Percentiles rank a stretch among this genome's conserved stretches.
Evolutionary conservation across 2,329 filamentous ascomycete genomes (phyloP).

Genomic region (Arthrinium puccinioides): DNA sequence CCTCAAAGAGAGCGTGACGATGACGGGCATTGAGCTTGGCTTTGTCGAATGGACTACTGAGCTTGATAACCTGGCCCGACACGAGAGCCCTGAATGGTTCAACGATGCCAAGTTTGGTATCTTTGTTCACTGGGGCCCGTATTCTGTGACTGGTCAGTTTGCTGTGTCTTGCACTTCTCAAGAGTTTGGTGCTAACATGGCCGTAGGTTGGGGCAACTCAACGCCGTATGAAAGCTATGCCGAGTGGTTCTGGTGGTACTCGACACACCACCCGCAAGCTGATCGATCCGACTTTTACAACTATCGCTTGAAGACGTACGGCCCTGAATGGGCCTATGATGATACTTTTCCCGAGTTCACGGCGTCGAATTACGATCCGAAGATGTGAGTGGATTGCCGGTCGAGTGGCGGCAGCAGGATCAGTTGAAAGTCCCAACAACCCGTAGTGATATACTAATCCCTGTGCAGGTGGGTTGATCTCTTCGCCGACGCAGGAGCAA

Average conservation of each 20-base stretch:
- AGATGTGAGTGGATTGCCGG: slow-evolving; percentile 38
- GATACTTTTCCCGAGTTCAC: slow-evolving; percentile 46
- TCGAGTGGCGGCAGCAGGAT: slow-evolving; percentile 6
- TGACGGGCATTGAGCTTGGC: slow-evolving; percentile 19
- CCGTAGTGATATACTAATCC: neutral
- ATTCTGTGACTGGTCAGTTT: slow-evolving; percentile 27
- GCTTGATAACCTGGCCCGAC: slow-evolving; percentile 21
- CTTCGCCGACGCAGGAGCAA: slow-evolving; percentile 19
- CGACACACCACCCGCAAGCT: slow-evolving; percentile 28
- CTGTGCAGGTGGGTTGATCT: slow-evolving; percentile 19
- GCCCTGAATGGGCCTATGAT: slow-evolving; percentile 41
- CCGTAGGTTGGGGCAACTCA: slow-evolving; percentile 39
- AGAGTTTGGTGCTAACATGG: neutral
- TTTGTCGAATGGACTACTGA: slow-evolving; percentile 22
- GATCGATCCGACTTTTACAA: slow-evolving; percentile 33
- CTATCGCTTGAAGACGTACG: slow-evolving; percentile 39
- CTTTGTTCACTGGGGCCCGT: slow-evolving; percentile 50
- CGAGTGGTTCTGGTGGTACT: slow-evolving; percentile 41
- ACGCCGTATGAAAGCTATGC: slow-evolving; percentile 27
- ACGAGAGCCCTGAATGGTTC: slow-evolving; percentile 41
- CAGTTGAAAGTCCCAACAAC: slow-evolving; percentile 9
- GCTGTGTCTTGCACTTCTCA: neutral
- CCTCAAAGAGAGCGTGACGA: slow-evolving; percentile 7
- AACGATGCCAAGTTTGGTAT: slow-evolving; percentile 47
- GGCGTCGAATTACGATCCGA: slow-evolving; percentile 36